phyloP scores from a whole-genome alignment of 768 basidiomycete species.

The Tricholoma saponaceum region DNA sequence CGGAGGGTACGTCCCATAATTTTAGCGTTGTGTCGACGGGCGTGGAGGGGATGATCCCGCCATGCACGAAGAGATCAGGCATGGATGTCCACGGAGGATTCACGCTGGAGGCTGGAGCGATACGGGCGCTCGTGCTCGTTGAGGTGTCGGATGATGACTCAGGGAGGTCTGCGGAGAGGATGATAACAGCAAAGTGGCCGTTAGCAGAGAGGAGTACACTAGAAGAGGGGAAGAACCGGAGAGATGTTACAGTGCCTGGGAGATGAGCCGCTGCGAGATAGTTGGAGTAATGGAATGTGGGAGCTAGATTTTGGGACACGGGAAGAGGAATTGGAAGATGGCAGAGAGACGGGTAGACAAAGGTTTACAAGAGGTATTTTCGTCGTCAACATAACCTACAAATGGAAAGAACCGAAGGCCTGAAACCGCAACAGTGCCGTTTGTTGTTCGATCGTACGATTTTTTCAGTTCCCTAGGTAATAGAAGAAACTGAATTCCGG shows the following conservation, averaged over 20 bases:
- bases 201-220: slow-evolving; percentile 68
- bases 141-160: slow-evolving; percentile 15
- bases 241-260: slow-evolving; percentile 47
- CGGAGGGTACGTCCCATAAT: slow-evolving; percentile 68
- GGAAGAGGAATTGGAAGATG: slow-evolving; percentile 11
- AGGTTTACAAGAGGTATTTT: slow-evolving; percentile 41
- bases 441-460: slow-evolving; percentile 24
- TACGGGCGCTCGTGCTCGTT: slow-evolving; percentile 24
- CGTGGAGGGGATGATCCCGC: slow-evolving; percentile 61
- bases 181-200: slow-evolving; percentile 60
- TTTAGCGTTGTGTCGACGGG: slow-evolving; percentile 67
- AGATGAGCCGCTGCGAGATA: slow-evolving; percentile 26
- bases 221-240: slow-evolving; percentile 68
- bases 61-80: slow-evolving; percentile 66
- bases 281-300: slow-evolving; percentile 21
- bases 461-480: slow-evolving; percentile 41
- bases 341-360: slow-evolving; percentile 37
- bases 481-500: slow-evolving; percentile 43
- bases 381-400: slow-evolving; percentile 10
- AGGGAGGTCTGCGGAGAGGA: slow-evolving; percentile 57
- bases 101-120: slow-evolving; percentile 57
- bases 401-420: slow-evolving; percentile 18
- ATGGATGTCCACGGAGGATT: slow-evolving; percentile 60
- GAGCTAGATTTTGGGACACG: slow-evolving; percentile 11
- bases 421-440: slow-evolving; percentile 23